Evolutionary conservation across 2,329 filamentous ascomycete genomes (phyloP), one percentile per base, ranked within the genome.

Genomic region (Helicocarpus griseus): DNA sequence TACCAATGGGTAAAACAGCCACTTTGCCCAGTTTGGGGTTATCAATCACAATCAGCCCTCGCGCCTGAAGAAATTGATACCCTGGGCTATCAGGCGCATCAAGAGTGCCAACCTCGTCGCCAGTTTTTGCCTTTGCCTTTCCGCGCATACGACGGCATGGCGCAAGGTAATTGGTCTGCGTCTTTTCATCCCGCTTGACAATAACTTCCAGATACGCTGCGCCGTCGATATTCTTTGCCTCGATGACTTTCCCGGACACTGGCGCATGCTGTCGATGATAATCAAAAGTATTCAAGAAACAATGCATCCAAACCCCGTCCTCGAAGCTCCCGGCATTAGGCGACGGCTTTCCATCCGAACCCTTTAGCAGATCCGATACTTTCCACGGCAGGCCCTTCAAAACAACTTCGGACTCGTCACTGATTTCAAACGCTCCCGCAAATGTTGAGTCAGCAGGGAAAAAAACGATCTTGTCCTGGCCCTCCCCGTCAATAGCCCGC

Each of bases 201-300:
- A 28, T 45, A 43, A 72, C 66, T 50, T 73, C 64, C 4, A 73
- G 60, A 48, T 72, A 73, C 7, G 61, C 64, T 4, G 60, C 54
- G 1, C 64, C 69, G n/a, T 62, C 58, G 35, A 73, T 70, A 38
- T 67, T 63, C 45, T 64, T 64, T 2, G 66, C 64, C 41, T 69
- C 67, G 6, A 70, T 31, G 1, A 74, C 65, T 9, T 41, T 66
- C 8, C 71, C 71, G 0, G 57, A 54, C 9, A 74, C 63, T 2
- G 72, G 69, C 0, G 69, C 63, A 48, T 74, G 71, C 51, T 69
- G 65, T 5, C 70, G 67, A 47, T 73, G 71, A 56, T 74, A 74
- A 54, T 74, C 69, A 49, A 57, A 63, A 0, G 67, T 61, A 29
- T 63, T 65, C 13, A 74, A 60, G 57, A 73, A 73, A 1, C 65